Base-by-base conservation (phyloP, 2,329 filamentous ascomycete genomes). In the Westerdykella sp. region DNA sequence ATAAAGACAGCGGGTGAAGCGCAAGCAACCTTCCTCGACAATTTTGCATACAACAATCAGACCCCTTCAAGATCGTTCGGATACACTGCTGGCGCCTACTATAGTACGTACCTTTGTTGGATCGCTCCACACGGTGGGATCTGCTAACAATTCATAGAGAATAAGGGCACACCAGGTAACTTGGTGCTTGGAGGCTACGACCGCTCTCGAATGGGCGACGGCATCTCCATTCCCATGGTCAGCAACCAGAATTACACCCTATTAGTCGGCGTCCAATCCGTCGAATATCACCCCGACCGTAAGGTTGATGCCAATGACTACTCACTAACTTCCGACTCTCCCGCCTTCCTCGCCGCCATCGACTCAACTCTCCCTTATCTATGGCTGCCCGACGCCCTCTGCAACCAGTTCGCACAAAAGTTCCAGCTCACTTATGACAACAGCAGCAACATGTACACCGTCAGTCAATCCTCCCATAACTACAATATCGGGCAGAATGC, bases 171-270 rank as follows among this genome's bases (percentile, higher is more conserved):
- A 15, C 41, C 43, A 2, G 65, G 57, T 15, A 68, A 51, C 34
- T 55, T 71, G 5, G 60, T 68, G 0, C 51, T 73, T 1, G 69
- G 70, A 11, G 70, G 70, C 5, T 72, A 67, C 40, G 69, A 73
- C 43, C 44, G 52, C 23, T 55, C 63, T 0, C 59, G 67, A 9
- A 48, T 66, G 11, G 51, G 46, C 9, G 41, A 46, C 12, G 46
- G 59, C 2, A 46, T 45, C 1, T 53, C 45, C 6, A 50, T 60
- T 15, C 6, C 14, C 3, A 55, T 65, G 45, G 50, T 54, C 0
- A 54, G 40, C 36, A 38, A 46, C 6, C 37, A 43, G 7, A 56
- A 62, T 40, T 55, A 46, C 14, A 52, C 51, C 2, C 49, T 66
- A 2, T 30, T 54, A 5, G 61, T 65, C 5, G 56, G 56, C 2